Conservation (phyloP, 75 land plant species). For the Pinus tabuliformis region DNA sequence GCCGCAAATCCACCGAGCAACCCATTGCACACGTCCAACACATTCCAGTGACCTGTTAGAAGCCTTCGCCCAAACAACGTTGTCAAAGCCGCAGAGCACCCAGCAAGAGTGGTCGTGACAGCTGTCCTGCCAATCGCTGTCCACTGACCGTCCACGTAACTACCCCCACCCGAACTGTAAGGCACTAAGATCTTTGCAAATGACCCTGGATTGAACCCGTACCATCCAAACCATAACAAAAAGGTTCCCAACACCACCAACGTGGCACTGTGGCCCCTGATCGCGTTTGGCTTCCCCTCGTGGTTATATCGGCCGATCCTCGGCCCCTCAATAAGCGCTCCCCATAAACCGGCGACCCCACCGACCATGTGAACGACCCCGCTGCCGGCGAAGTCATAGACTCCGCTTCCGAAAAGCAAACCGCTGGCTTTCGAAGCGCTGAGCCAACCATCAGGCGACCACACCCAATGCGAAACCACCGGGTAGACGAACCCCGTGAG, state of each 20-base stretch:
- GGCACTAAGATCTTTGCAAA: slow-evolving; percentile 44
- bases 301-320: slow-evolving; percentile 27
- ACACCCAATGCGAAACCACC: slow-evolving; percentile 63
- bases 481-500: slow-evolving; percentile 80
- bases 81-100: slow-evolving; percentile 64
- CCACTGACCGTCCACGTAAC: slow-evolving; percentile 19
- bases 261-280: slow-evolving; percentile 31
- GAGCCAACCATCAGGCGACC: slow-evolving; percentile 55
- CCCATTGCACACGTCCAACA: slow-evolving; percentile 86
- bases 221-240: slow-evolving; percentile 42
- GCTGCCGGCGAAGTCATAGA: slow-evolving; percentile 33
- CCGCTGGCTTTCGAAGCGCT: slow-evolving; percentile 13
- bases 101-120: slow-evolving; percentile 81
- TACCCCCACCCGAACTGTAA: slow-evolving; percentile 19
- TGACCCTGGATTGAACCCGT: slow-evolving; percentile 85
- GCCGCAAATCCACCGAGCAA: slow-evolving; percentile 82
- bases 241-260: slow-evolving; percentile 33
- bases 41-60: slow-evolving; percentile 77
- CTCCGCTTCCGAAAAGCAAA: no score
- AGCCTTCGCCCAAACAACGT: slow-evolving; percentile 56
- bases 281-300: not conserved
- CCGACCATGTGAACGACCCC: slow-evolving; percentile 46
- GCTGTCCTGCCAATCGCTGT: slow-evolving; percentile 84
- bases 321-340: slow-evolving; percentile 30
- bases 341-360: slow-evolving; percentile 36